Evolutionary conservation across 176 grass and related monocot genomes (phyloP).

Genomic region (Zoysia japonica): DNA sequence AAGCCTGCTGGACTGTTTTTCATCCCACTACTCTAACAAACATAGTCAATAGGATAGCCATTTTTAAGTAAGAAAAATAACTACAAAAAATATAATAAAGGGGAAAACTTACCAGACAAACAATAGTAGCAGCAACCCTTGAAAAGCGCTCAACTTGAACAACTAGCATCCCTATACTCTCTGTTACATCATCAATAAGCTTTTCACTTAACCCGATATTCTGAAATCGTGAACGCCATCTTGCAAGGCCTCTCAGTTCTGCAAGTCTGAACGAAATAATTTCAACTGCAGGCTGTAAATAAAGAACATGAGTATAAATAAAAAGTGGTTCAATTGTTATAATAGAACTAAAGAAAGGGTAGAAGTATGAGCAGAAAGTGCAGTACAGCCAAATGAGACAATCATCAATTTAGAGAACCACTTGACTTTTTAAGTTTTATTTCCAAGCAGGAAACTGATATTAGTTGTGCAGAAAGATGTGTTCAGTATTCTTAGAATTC

Average conservation of each 20-base stretch:
- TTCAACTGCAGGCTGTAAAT: conserved; percentile 82
- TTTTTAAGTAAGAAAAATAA: background rate
- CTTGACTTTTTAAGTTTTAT: background rate
- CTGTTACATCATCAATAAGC: conserved; percentile 78
- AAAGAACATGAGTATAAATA: conserved; percentile 38
- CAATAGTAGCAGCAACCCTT: conserved; percentile 65
- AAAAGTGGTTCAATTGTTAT: background rate
- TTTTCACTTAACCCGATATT: conserved; percentile 88
- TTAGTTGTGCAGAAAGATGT: background rate
- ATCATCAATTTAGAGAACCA: conserved; percentile 24
- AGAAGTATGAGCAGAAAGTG: background rate
- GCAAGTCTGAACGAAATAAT: conserved; percentile 90
- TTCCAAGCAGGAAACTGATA: conserved; percentile 26
- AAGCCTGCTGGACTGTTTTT: background rate
- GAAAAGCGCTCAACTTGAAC: conserved; percentile 93
- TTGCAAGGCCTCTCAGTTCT: conserved; percentile 87
- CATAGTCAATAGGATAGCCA: background rate
- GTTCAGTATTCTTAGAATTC: conserved; percentile 2
- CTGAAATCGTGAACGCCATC: conserved; percentile 83
- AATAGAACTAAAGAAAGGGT: conserved; percentile 13
- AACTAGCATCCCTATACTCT: conserved; percentile 83
- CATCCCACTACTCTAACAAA: conserved; percentile 12
- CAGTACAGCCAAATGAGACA: conserved; percentile 14
- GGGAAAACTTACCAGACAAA: conserved; percentile 69
- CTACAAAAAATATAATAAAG: conserved; percentile 10